These are phyloP conservation scores for Gossypium mustelinum DNA, from an alignment of 345 rosid species.

Conservation along the genomic window DNA sequence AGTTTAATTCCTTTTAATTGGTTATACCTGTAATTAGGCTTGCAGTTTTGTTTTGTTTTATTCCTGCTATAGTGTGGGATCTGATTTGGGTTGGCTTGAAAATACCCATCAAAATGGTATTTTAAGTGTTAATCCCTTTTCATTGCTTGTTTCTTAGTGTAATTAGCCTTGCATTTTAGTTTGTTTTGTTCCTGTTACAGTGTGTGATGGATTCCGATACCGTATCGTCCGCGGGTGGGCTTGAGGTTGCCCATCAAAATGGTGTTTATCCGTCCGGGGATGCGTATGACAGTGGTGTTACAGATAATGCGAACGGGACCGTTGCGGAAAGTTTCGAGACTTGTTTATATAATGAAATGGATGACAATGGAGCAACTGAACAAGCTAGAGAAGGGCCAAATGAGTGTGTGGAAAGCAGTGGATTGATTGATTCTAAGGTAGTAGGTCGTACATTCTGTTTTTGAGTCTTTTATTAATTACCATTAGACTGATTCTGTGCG, in stretches of 20 bases:
- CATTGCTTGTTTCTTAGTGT: neutral
- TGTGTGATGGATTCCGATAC: slow-evolving; percentile 56
- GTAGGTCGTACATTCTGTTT: slow-evolving; percentile 10
- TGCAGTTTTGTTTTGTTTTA: neutral
- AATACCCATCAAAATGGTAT: slow-evolving; percentile 48
- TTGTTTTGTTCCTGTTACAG: slow-evolving; percentile 24
- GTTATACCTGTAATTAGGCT: neutral
- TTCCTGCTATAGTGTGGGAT: slow-evolving; percentile 27
- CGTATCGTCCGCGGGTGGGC: slow-evolving; percentile 33
- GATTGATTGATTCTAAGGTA: slow-evolving; percentile 44
- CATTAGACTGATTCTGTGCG: slow-evolving; percentile 3
- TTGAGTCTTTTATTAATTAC: neutral
- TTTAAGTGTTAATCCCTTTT: slow-evolving; percentile 7
- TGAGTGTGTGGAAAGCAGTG: slow-evolving; percentile 29
- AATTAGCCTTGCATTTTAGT: neutral
- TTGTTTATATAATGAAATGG: slow-evolving; percentile 30
- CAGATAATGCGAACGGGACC: slow-evolving; percentile 24
- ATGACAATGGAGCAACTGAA: slow-evolving; percentile 28
- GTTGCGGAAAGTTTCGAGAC: slow-evolving; percentile 21
- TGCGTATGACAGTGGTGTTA: slow-evolving; percentile 22
- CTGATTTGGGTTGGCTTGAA: slow-evolving; percentile 40
- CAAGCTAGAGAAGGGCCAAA: slow-evolving; percentile 24
- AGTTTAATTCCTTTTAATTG: slow-evolving; percentile 2
- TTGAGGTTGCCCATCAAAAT: slow-evolving; percentile 47
- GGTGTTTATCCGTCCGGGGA: slow-evolving; percentile 40